These are phyloP conservation scores for Halteria grandinella DNA, from an alignment of 73 alveolate genomes.

Conservation along the genomic window DNA sequence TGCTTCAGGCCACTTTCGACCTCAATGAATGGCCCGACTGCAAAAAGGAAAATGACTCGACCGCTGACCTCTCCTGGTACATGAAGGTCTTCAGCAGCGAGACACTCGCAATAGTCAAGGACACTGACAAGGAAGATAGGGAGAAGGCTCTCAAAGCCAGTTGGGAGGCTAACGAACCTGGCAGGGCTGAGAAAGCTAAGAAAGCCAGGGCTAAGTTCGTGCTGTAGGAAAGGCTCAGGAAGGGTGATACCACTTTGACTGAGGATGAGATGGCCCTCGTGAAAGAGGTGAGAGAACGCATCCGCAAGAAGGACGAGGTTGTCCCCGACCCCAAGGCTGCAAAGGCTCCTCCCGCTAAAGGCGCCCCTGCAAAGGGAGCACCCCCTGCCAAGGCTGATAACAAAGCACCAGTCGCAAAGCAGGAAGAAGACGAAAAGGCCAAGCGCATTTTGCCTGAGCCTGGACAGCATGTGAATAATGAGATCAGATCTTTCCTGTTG, in stretches of 20 bases:
- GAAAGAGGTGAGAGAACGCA: conserved; percentile 86
- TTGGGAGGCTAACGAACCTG: conserved; percentile 98
- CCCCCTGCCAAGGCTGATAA: conserved; percentile 44
- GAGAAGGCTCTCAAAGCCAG: conserved; percentile 91
- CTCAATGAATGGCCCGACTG: conserved; percentile 85
- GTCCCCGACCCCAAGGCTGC: conserved; percentile 65
- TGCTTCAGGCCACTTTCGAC: conserved; percentile 78
- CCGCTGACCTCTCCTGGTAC: conserved; percentile 83
- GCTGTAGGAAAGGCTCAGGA: conserved; percentile 73
- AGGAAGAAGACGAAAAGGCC: conserved; percentile 54
- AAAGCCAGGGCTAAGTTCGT: conserved; percentile 85
- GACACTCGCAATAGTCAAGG: conserved; percentile 92
- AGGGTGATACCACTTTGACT: conserved; percentile 81
- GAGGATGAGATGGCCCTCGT: conserved; percentile 83
- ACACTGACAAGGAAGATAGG: conserved; percentile 95
- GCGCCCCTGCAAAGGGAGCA: conserved; percentile 66
- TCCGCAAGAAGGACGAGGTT: conserved; percentile 78
- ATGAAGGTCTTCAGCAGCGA: conserved; percentile 90
- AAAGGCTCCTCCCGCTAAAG: conserved; percentile 72
- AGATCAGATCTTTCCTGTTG: conserved; percentile 57
- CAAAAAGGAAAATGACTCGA: conserved; percentile 54
- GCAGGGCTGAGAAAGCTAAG: conserved; percentile 97
- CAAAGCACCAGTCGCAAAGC: too few species aligned
- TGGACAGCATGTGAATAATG: conserved; percentile 64
- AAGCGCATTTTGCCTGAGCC: conserved; percentile 52